A percentile compares a stretch with the other conserved stretches of the same genome.
Evolutionary conservation across 441 rosid genomes (phyloP).

Genomic region (Viola pubescens): DNA sequence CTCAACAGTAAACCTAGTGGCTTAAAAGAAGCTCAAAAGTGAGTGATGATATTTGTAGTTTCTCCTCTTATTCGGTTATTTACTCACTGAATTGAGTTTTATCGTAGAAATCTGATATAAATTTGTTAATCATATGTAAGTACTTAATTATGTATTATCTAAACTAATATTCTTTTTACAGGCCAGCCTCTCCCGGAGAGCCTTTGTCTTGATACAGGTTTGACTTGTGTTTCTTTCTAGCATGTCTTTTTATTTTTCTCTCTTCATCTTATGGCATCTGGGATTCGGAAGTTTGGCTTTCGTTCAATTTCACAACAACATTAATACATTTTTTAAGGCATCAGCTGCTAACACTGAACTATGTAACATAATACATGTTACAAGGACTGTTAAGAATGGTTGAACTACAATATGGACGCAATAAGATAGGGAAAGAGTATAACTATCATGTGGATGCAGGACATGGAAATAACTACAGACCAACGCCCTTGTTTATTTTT

Average conservation of each 20-base stretch:
- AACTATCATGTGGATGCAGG: too few species aligned
- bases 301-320: background rate
- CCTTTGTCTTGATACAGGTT: constrained; percentile 90
- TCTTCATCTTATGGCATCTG: background rate
- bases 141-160: background rate
- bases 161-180: constrained; percentile 29
- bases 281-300: background rate
- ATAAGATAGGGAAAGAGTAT: too few species aligned
- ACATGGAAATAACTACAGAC: too few species aligned
- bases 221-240: constrained; percentile 11
- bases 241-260: background rate
- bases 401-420: too few species aligned
- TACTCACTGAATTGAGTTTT: too few species aligned
- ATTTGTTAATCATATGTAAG: background rate
- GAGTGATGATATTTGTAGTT: too few species aligned
- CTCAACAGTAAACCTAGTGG: too few species aligned
- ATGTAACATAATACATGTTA: too few species aligned
- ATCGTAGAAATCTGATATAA: background rate
- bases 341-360: background rate
- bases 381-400: too few species aligned
- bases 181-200: constrained; percentile 80
- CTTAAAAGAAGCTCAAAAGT: too few species aligned
- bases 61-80: too few species aligned
- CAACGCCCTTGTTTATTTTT: too few species aligned
- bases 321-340: background rate